Evolutionary conservation across 2,329 filamentous ascomycete genomes (phyloP).

Genomic region (Fusarium falciforme): DNA sequence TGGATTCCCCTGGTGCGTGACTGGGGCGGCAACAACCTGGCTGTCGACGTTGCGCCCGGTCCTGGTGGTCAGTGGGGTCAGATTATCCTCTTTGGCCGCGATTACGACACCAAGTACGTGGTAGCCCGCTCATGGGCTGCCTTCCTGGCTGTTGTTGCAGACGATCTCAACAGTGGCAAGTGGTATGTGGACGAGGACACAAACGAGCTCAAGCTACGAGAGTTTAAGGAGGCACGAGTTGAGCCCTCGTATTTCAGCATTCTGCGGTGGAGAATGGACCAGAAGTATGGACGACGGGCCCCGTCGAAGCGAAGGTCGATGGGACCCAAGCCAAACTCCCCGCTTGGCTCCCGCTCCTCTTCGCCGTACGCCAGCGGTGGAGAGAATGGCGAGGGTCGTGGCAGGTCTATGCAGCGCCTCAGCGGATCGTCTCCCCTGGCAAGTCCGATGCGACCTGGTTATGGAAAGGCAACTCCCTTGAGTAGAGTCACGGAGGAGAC

Average conservation of each 20-base stretch:
- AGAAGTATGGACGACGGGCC: conserved; percentile 83
- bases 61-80: conserved; percentile 94
- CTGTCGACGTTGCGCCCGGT: conserved; percentile 91
- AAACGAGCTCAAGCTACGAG: conserved; percentile 88
- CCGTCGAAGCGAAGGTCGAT: conserved; percentile 65
- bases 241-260: conserved; percentile 96
- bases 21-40: conserved; percentile 98
- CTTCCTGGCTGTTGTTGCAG: conserved; percentile 87
- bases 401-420: conserved; percentile 77
- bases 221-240: conserved; percentile 89
- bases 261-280: conserved; percentile 92
- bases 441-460: conserved; percentile 74
- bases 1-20: conserved; percentile 98
- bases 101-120: conserved; percentile 99
- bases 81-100: conserved; percentile 94
- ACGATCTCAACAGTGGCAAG: conserved; percentile 90
- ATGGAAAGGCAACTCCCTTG: conserved; percentile 75
- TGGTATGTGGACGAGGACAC: conserved; percentile 94
- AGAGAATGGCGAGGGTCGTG: conserved; percentile 71
- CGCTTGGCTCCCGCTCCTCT: conserved; percentile 60
- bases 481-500: conserved; percentile 80
- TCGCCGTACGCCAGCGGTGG: conserved; percentile 76
- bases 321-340: conserved; percentile 58
- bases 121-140: conserved; percentile 91
- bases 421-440: conserved; percentile 71